A percentile compares a stretch with the other conserved stretches of the same genome.
phyloP scores from a whole-genome alignment of 306 rosid genomes.

The Canavalia ensiformis region DNA sequence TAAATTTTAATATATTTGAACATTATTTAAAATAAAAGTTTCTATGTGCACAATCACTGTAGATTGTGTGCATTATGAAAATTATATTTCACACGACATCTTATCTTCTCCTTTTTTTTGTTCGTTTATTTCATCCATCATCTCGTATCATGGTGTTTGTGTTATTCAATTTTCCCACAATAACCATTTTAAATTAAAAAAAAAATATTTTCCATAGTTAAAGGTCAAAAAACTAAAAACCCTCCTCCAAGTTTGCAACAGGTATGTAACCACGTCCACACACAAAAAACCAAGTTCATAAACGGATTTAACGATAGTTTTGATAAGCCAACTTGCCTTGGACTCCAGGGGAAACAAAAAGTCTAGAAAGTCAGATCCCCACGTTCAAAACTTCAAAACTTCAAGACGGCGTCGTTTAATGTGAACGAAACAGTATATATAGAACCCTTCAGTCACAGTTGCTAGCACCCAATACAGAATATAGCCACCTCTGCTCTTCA shows the following conservation, averaged over 20 bases:
- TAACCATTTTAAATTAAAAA: neutral
- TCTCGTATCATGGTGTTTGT: neutral
- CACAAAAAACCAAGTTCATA: neutral
- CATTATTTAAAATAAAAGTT: no score
- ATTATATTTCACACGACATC: neutral
- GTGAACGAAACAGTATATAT: neutral
- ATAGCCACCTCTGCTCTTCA: no score
- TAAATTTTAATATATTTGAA: no score
- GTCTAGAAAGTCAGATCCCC: neutral
- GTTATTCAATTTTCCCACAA: neutral
- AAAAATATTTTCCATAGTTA: neutral
- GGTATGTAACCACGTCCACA: neutral
- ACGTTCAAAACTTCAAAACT: neutral
- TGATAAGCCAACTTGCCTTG: neutral
- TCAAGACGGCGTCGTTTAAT: neutral
- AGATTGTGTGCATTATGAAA: neutral
- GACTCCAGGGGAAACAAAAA: neutral
- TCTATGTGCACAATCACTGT: neutral
- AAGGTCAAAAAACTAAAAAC: neutral
- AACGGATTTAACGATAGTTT: neutral
- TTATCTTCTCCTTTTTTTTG: no score
- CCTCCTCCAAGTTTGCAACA: neutral
- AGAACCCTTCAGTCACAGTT: neutral
- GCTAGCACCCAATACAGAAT: neutral
- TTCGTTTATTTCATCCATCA: no score